phyloP scores from a whole-genome alignment of 164 flowering plant species.

The Tinospora cordifolia region DNA sequence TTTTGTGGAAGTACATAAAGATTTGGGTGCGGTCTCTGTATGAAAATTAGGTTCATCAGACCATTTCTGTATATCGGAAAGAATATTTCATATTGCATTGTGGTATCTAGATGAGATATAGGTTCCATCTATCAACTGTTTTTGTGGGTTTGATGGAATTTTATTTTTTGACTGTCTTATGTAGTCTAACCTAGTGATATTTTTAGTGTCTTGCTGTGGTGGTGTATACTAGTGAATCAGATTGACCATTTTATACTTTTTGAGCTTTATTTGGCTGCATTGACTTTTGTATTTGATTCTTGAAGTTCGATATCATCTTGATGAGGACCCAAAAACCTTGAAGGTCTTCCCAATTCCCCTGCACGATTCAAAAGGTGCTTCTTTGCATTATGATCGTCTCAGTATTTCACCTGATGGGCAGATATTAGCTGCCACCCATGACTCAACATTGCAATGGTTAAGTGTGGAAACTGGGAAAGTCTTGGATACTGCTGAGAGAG shows the following conservation, averaged over 20 bases:
- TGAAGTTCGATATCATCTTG: slow-evolving; percentile 90
- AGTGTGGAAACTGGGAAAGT: slow-evolving; percentile 69
- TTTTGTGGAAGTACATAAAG: background rate
- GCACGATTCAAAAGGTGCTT: slow-evolving; percentile 53
- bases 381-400: slow-evolving; percentile 78
- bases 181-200: background rate
- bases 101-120: no score
- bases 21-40: background rate
- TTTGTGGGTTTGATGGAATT: no score
- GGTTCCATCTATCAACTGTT: no score
- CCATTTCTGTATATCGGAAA: background rate
- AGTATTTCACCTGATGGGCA: slow-evolving; percentile 83
- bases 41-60: background rate
- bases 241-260: background rate
- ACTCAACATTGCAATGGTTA: slow-evolving; percentile 81
- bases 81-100: background rate
- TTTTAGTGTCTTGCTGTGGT: background rate
- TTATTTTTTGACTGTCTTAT: background rate
- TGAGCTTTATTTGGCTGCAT: slow-evolving; percentile 12
- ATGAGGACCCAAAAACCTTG: slow-evolving; percentile 92
- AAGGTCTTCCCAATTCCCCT: slow-evolving; percentile 91
- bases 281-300: slow-evolving; percentile 11
- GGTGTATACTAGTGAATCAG: background rate
- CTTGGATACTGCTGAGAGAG: slow-evolving; percentile 82
- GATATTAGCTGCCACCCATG: slow-evolving; percentile 77